Percentiles rank a stretch among this genome's conserved stretches.
These are phyloP conservation scores for Penicillium longicatenatum DNA, from an alignment of 495 filamentous ascomycete genomes.

Conservation along the genomic window DNA sequence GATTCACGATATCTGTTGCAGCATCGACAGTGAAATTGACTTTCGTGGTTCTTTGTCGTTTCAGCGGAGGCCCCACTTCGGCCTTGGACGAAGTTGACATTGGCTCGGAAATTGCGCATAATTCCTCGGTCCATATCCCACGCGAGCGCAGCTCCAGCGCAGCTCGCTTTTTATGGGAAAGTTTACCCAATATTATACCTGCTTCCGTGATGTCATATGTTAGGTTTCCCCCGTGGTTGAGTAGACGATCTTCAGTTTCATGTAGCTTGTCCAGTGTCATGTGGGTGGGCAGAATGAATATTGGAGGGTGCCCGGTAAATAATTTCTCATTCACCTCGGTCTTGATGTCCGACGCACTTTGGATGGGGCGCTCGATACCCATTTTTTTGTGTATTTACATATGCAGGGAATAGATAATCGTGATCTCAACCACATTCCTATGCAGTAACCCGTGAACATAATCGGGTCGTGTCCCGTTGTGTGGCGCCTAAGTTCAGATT, in stretches of 20 bases:
- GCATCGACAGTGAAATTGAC: not conserved
- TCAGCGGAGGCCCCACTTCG: constrained; percentile 21
- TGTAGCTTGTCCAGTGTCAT: constrained; percentile 62
- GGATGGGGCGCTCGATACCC: not conserved
- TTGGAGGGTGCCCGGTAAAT: constrained; percentile 52
- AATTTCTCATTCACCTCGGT: constrained; percentile 8
- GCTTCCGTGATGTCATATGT: constrained; percentile 77
- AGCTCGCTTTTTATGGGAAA: constrained; percentile 68
- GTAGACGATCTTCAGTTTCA: constrained; percentile 63
- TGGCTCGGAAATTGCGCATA: constrained; percentile 7
- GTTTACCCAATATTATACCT: constrained; percentile 69
- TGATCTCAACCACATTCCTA: not conserved
- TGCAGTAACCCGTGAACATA: not conserved
- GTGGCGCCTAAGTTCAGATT: not conserved
- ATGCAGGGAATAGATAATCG: not conserved
- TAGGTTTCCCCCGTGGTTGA: constrained; percentile 52
- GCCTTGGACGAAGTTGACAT: not conserved
- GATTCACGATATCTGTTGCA: constrained; percentile 25
- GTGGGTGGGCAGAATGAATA: constrained; percentile 75
- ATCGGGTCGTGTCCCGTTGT: not conserved
- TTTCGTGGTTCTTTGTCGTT: constrained; percentile 23
- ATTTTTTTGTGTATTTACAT: not conserved
- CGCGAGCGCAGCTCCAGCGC: constrained; percentile 73
- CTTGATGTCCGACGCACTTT: not conserved
- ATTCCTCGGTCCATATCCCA: constrained; percentile 62